Evolutionary conservation across 805 yeast genomes (phyloP).

Genomic region (Candida gorgasii): DNA sequence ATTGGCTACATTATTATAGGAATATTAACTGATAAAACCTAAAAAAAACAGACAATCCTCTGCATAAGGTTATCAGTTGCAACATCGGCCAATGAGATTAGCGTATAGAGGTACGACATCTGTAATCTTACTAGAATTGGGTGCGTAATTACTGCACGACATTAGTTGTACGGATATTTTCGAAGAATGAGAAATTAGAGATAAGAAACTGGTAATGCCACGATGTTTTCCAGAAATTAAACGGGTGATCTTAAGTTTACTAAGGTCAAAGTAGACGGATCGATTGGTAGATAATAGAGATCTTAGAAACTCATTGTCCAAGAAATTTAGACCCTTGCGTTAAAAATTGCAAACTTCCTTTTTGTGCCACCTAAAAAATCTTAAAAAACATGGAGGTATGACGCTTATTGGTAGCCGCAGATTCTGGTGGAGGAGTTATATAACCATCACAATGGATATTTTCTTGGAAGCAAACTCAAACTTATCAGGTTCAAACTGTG

Average conservation of each 20-base stretch:
- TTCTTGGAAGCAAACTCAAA: too few relatives aligned
- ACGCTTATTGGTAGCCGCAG: too few relatives aligned
- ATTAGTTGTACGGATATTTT: conserved; percentile 4
- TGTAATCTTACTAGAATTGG: neutral
- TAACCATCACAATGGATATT: too few relatives aligned
- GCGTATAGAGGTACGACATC: neutral
- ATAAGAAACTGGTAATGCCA: conserved; percentile 1
- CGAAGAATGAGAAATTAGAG: neutral
- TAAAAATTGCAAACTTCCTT: neutral
- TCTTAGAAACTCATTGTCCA: neutral
- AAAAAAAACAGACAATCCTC: neutral
- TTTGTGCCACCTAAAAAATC: too few relatives aligned
- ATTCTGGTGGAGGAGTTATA: too few relatives aligned
- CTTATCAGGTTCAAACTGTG: too few relatives aligned
- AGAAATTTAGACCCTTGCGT: neutral
- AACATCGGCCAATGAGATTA: neutral
- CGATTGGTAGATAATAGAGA: neutral
- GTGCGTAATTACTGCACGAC: neutral
- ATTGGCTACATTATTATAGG: conserved; percentile 4
- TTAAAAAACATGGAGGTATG: too few relatives aligned
- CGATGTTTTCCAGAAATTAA: neutral
- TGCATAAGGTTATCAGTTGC: neutral
- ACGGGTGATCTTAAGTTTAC: neutral
- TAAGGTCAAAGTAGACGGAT: neutral
- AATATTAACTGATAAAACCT: conserved; percentile 4